Base-by-base conservation (phyloP, 2,329 filamentous ascomycete genomes). In the Nemania sp. region DNA sequence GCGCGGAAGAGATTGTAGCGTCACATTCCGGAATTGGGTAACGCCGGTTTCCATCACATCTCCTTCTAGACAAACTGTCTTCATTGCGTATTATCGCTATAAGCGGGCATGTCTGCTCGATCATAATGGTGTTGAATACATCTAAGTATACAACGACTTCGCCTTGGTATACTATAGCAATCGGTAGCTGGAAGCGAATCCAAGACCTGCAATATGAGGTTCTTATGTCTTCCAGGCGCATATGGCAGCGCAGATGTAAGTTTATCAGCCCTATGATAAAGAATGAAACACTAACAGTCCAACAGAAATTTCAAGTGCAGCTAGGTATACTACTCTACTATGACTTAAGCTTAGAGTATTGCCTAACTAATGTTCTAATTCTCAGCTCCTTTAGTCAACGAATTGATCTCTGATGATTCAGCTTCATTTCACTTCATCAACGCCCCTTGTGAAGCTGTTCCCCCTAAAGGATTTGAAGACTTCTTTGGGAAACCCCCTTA, bases 401-500 rank as follows among this genome's bases (percentile, higher is more conserved):
- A 86, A 70, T 74, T 86, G 10, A 74, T 77, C 20, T 82, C 81
- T 22, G 83, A 85, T 68, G 79, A 78, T 45, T 81, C 81, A 6
- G 84, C 83, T 0, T 79, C 79, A 5, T 86, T 88, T 67, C 81
- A 83, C 71, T 88, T 86, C 77, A 82, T 85, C 63, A 79, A 88
- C 56, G 86, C 85, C 3, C 82, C 82, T 18, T 83, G 85, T 72
- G 79, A 82, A 52, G 84, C 84, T 1, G 77, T 79, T 0, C 86
- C 86, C 4, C 86, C 86, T 0, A 75, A 82, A 20, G 86, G 86
- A 0, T 89, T 87, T 65, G 85, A 86, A 64, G 82, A 86, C 54
- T 89, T 86, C 76, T 89, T 88, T 74, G 87, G 87, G 15, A 80
- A 81, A 5, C 83, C 84, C 0, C 87, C 86, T 7, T 84, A 87